Base-by-base conservation (phyloP, 257 asterid genomes). In the Orobanche coerulescens region DNA sequence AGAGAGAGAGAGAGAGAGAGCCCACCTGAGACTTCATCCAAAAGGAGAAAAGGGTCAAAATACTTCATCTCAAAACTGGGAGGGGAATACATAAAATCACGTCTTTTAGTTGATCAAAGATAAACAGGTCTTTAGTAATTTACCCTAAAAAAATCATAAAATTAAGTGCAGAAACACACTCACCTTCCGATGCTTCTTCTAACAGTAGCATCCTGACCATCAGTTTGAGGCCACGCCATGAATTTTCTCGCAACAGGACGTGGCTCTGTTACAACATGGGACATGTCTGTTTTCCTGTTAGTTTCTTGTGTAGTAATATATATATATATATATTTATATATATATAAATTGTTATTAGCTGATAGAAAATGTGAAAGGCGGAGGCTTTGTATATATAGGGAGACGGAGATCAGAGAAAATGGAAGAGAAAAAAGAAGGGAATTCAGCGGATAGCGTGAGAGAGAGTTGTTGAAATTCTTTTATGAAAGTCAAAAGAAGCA, bases 151-250 rank as follows among this genome's bases (percentile, higher is more conserved):
- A 36, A 0, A 36, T 5, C 5, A 26, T 1, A 26, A 26, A 2
- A 2, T 26, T 6, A 8, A 16, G 2, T 2, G 4, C 4, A 13
- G 7, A 0, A 6, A 71, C n/a, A 0, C 5, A 18, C 0, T 7
- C 54, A 90, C 97, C 90, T 84, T 65, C 97, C 97, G 10, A 90
- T 85, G 87, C 96, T 90, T 72, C 97, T 77, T 68, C 97, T 71
- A 1, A 90, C 97, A 64, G 77, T 70, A 60, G 97, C 97, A 31
- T 95, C 97, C 8, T 81, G 68, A 40, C 97, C 97, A 77, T 90
- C 97, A 31, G n/a, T 80, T 37, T 87, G 96, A 67, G 96, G 95
- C 65, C 88, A 70, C 4, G 97, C 89, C 0, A 85, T 76, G 66
- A 90, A 80, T 39, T 83, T 90, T 66, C 80, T 69, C 37, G 79